A percentile compares a stretch with the other conserved stretches of the same genome.
Conservation (phyloP, 1,139 yeast genomes). For the Ogataea hybrid region DNA sequence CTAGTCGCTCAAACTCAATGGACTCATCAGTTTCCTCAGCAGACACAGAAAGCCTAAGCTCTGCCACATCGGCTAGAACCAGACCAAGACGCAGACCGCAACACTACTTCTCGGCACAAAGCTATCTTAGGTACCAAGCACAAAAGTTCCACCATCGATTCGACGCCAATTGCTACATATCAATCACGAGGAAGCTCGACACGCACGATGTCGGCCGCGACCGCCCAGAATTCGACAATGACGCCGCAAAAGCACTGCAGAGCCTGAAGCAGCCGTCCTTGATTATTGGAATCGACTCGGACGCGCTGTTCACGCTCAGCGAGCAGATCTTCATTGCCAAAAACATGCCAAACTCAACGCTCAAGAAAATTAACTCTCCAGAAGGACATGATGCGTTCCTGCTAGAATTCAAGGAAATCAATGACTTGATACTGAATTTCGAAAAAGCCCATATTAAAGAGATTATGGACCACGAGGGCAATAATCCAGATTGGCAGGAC, state of each 20-base stretch:
- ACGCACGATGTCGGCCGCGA: slow-evolving; percentile 93
- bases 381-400: slow-evolving; percentile 98
- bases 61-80: slow-evolving; percentile 11
- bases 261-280: slow-evolving; percentile 71
- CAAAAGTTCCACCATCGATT: slow-evolving; percentile 83
- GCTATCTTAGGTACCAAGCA: slow-evolving; percentile 91
- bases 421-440: slow-evolving; percentile 66
- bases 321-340: slow-evolving; percentile 86
- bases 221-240: slow-evolving; percentile 48
- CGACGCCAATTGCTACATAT: slow-evolving; percentile 94
- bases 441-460: slow-evolving; percentile 56
- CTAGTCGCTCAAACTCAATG: slow-evolving; percentile 18
- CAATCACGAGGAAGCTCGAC: slow-evolving; percentile 89
- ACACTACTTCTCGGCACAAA: slow-evolving; percentile 92
- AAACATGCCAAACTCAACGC: slow-evolving; percentile 63
- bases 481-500: slow-evolving; percentile 52
- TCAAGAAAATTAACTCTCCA: slow-evolving; percentile 80
- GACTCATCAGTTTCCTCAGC: slow-evolving; percentile 15
- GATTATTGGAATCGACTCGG: slow-evolving; percentile 86
- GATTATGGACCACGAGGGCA: slow-evolving; percentile 44
- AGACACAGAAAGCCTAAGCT: slow-evolving; percentile 19
- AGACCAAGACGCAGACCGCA: slow-evolving; percentile 54
- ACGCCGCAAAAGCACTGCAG: slow-evolving; percentile 49
- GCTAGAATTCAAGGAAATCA: slow-evolving; percentile 81
- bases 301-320: slow-evolving; percentile 86